Evolutionary conservation across 352 stramenopile species (phyloP).

Genomic region (Pythium guiyangense): DNA sequence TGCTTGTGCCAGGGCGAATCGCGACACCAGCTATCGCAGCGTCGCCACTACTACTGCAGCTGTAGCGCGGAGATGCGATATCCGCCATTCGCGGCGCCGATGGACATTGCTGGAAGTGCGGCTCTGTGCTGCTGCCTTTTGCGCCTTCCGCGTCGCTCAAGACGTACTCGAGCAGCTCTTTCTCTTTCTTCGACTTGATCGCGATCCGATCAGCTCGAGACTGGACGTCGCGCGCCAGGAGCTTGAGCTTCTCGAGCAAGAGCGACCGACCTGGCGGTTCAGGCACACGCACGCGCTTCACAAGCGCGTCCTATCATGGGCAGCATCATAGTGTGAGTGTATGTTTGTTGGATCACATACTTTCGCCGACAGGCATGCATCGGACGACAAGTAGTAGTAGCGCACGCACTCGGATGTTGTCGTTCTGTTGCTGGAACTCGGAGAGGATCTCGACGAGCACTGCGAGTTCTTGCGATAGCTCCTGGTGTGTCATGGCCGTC

Average conservation of each 20-base stretch:
- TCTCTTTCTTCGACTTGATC: conserved; percentile 38
- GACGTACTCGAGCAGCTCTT: conserved; percentile 62
- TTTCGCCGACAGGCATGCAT: background rate
- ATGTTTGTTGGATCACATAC: background rate
- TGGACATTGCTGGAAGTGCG: conserved; percentile 9
- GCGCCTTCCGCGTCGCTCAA: conserved; percentile 16
- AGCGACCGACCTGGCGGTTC: conserved; percentile 60
- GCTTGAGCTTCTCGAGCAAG: conserved; percentile 71
- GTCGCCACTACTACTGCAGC: background rate
- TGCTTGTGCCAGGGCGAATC: conserved; percentile 53
- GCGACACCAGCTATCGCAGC: conserved; percentile 5
- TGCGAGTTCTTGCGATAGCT: conserved; percentile 49
- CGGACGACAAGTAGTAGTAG: background rate
- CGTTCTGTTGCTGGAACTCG: conserved; percentile 79
- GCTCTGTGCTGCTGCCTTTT: conserved; percentile 4
- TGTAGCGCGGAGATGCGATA: conserved; percentile 12
- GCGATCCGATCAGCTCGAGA: conserved; percentile 9
- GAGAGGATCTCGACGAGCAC: conserved; percentile 69
- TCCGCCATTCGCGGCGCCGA: conserved; percentile 50
- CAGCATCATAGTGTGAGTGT: background rate
- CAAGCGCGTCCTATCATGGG: conserved; percentile 43
- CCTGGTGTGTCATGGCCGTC: conserved; percentile 10
- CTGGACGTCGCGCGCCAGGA: conserved; percentile 43
- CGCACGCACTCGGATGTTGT: conserved; percentile 54
- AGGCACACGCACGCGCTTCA: conserved; percentile 38